Evolutionary conservation across 176 grass and related monocot genomes (phyloP).

Genomic region (Thalia dealbata): DNA sequence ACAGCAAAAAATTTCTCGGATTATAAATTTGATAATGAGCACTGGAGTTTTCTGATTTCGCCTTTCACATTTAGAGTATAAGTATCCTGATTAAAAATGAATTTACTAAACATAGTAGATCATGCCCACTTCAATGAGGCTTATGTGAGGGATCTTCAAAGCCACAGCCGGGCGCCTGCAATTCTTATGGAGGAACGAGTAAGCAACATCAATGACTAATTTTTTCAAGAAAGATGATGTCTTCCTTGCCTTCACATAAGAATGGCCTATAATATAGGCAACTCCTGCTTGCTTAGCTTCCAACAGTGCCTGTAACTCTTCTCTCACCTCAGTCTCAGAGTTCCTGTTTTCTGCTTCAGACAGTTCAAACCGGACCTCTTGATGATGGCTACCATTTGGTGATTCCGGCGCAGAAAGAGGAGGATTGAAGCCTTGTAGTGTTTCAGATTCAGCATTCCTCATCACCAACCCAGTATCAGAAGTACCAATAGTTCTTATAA

Average conservation of each 20-base stretch:
- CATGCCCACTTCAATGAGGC: slow-evolving; percentile 98
- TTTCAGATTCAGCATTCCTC: slow-evolving; percentile 54
- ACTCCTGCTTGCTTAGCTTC: slow-evolving; percentile 85
- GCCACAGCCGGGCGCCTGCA: slow-evolving; percentile 83
- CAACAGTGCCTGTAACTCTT: slow-evolving; percentile 58
- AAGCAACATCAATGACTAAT: slow-evolving; percentile 73
- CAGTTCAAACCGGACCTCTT: slow-evolving; percentile 52
- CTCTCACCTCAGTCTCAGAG: slow-evolving; percentile 59
- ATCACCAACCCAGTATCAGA: slow-evolving; percentile 33
- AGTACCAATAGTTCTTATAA: slow-evolving; percentile 51
- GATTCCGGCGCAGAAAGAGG: slow-evolving; percentile 68
- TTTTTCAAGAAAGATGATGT: slow-evolving; percentile 74
- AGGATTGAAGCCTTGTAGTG: slow-evolving; percentile 57
- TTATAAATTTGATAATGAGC: neutral
- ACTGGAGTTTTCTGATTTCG: neutral
- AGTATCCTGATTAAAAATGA: neutral
- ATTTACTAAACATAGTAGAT: slow-evolving; percentile 72
- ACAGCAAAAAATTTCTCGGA: too few relatives aligned
- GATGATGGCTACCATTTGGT: slow-evolving; percentile 28
- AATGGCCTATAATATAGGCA: slow-evolving; percentile 88
- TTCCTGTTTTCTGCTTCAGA: slow-evolving; percentile 26
- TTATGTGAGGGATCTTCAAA: slow-evolving; percentile 91
- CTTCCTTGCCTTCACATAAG: slow-evolving; percentile 90
- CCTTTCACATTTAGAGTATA: neutral
- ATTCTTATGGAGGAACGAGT: slow-evolving; percentile 91